Percentiles rank a stretch among this genome's conserved stretches.
Evolutionary conservation across 352 stramenopile genomes (phyloP).

Genomic region (Globisporangium nagaii): DNA sequence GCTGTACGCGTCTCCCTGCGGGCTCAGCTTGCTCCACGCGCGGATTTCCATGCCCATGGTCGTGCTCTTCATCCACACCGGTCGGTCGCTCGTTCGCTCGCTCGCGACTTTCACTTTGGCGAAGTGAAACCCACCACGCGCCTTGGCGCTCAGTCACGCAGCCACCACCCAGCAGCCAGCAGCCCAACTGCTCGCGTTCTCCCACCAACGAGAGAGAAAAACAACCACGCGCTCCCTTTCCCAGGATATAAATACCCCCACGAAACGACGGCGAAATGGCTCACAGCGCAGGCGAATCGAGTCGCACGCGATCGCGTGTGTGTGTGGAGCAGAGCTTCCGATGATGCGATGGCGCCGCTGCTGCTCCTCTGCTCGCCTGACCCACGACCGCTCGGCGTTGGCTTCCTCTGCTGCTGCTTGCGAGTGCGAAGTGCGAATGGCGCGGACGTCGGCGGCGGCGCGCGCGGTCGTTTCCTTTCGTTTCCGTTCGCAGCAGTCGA

Average conservation of each 20-base stretch:
- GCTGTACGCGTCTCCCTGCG: constrained; percentile 75
- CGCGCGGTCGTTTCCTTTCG: constrained; percentile 1
- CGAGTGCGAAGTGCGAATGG: constrained; percentile 1
- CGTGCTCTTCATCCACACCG: not conserved
- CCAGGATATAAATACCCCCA: too few species aligned
- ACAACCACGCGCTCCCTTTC: too few species aligned
- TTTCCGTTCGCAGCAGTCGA: not conserved
- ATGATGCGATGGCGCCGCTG: too few species aligned
- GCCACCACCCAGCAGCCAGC: too few species aligned
- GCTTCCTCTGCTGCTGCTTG: not conserved
- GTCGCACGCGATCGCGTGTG: too few species aligned
- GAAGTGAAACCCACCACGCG: not conserved
- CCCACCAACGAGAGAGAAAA: too few species aligned
- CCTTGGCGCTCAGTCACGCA: not conserved
- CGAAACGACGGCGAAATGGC: too few species aligned
- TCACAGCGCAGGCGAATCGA: too few species aligned
- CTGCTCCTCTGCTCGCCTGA: too few species aligned
- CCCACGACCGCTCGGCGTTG: not conserved
- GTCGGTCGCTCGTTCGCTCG: not conserved
- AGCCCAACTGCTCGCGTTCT: too few species aligned
- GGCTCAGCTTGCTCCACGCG: constrained; percentile 68
- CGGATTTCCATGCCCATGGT: constrained; percentile 49
- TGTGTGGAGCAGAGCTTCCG: too few species aligned
- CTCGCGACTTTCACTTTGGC: not conserved
- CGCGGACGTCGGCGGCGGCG: too few species aligned